Evolutionary conservation across 2,329 filamentous ascomycete species (phyloP), one percentile per base, ranked within the genome.

Genomic region (Cytospora piceae): DNA sequence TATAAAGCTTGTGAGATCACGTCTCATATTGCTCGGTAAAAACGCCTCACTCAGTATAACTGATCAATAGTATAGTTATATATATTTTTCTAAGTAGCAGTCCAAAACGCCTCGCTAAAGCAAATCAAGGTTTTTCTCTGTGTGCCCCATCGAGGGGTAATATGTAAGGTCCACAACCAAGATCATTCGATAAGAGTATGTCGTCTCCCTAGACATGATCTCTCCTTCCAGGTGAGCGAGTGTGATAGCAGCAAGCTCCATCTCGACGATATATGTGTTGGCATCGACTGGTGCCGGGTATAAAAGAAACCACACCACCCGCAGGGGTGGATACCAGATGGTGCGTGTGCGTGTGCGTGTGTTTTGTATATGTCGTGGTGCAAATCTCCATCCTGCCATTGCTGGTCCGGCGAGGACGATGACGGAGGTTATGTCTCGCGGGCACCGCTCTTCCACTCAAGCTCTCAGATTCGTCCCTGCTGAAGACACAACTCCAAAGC

Each of bases 31-130:
- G 17, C 34, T 49, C 3, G n/a, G 8, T 12, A 4, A 49, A n/a
- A n/a, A 15, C 15, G 20, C 2, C 17, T 5, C 39, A 20, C 15
- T n/a, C 6, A n/a, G 8, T 7, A n/a, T 46, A 46, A 17, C n/a
- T 20, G 17, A 7, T 46, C 34, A 37, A 37, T 14, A 37, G 34
- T 37, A 49, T 49, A 17, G 12, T 22, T 17, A 49, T 22, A 22
- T 15, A 7, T 49, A 49, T 49, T 6, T 49, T 49, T 12, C 3
- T 14, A 37, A 49, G n/a, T 49, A 49, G 42, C 42, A 49, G 20
- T 49, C 42, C 42, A 24, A 49, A 49, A 37, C 42, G 42, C 42
- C 42, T 49, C 42, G 42, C 42, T 49, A 49, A 49, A 49, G 42
- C 42, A 49, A 24, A 49, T 14, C 12, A 39, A 46, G 20, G 9